phyloP scores from a whole-genome alignment of 352 stramenopile genomes.

The Saprolegnia diclina region DNA sequence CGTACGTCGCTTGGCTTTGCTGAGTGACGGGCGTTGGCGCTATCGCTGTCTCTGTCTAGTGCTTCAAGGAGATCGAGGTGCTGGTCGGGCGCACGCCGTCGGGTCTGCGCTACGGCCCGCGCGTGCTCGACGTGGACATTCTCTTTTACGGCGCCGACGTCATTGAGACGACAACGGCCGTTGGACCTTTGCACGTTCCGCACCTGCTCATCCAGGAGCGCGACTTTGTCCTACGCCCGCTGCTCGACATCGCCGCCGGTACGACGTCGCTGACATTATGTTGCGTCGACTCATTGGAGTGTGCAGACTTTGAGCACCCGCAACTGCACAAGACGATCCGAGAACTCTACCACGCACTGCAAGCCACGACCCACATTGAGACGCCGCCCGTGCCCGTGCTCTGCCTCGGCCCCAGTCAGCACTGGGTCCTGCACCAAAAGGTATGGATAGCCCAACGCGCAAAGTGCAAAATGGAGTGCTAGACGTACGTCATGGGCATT shows the following conservation, averaged over 20 bases:
- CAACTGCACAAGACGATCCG: constrained; percentile 61
- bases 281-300: constrained; percentile 1
- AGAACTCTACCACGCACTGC: constrained; percentile 52
- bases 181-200: constrained; percentile 87
- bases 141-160: constrained; percentile 86
- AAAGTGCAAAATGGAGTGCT: constrained; percentile 32
- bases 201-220: constrained; percentile 92
- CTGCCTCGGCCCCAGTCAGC: constrained; percentile 38
- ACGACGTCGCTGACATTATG: no score
- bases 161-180: constrained; percentile 52
- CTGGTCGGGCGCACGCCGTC: constrained; percentile 63
- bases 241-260: constrained; percentile 88
- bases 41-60: constrained; percentile 29
- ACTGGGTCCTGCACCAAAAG: constrained; percentile 21
- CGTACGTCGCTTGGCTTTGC: constrained; percentile 22
- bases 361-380: constrained; percentile 10
- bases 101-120: constrained; percentile 78
- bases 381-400: constrained; percentile 36
- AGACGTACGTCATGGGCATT: constrained; percentile 96
- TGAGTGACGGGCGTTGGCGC: neutral
- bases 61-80: constrained; percentile 87
- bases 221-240: constrained; percentile 95
- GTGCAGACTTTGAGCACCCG: constrained; percentile 71
- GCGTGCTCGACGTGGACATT: constrained; percentile 95
- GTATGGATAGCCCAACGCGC: neutral